Evolutionary conservation across 352 stramenopile genomes (phyloP), one percentile per base, ranked within the genome.

Genomic region (Phytophthora meadii): DNA sequence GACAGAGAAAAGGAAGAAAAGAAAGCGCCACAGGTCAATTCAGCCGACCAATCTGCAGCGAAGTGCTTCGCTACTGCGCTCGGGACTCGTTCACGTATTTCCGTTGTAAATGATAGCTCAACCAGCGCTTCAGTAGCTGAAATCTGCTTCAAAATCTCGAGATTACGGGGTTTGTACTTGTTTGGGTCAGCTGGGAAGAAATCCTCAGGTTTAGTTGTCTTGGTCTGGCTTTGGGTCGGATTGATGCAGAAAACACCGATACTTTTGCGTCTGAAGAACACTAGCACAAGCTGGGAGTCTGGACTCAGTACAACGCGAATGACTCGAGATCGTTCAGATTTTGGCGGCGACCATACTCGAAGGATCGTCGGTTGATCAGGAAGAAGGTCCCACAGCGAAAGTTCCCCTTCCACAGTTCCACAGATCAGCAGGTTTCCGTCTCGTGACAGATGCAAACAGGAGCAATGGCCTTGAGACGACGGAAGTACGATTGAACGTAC

Each of bases 121-220:
- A 61, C 46, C 6, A 81, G 45, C 11, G 61, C 57, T 4, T 61
- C 48, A 5, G 69, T 19, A 11, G 53, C 52, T 44, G 61, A 48
- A 40, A 84, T 44, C 10, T 73, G 45, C 14, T 54, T n/a, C 3
- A 84, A n/a, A 15, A 74, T 30, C 12, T 74, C 41, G 2, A 88
- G 62, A 8, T 24, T 47, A 8, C 49, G 54, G 2, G 77, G 66
- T 25, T 84, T 86, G 61, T 52, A 65, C 10, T 88, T 88, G 2
- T n/a, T 32, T 2, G 17, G 14, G 28, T 76, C 77, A 22, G 19
- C 4, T 1, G 49, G 37, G 54, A 88, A 88, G 10, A 66, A 82
- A n/a, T 81, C 68, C 24, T 56, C 66, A 0, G 72, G 69, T 49
- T 88, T 74, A 24, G 10, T 41, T 1, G 6, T 46, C 14, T 45